A percentile compares a stretch with the other conserved stretches of the same genome.
phyloP scores from a whole-genome alignment of 1,139 yeast genomes.

The Yamadazyma spencermartinsiae region DNA sequence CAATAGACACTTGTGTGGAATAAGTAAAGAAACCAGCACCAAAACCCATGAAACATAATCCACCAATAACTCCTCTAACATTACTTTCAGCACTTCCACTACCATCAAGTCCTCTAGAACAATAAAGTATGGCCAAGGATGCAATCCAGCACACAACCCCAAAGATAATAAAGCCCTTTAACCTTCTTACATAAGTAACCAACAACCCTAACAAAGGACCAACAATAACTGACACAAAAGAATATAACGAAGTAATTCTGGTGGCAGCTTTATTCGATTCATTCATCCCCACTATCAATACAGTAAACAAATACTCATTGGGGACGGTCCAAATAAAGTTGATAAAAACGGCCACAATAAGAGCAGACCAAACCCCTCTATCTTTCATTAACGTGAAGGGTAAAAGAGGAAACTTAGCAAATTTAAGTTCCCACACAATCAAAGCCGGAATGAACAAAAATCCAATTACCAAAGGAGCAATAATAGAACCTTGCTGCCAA shows the following conservation, averaged over 20 bases:
- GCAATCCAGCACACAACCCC: conserved; percentile 59
- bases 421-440: conserved; percentile 52
- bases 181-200: conserved; percentile 50
- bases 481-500: conserved; percentile 54
- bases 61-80: conserved; percentile 62
- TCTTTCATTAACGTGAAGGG: conserved; percentile 60
- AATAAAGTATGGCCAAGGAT: conserved; percentile 57
- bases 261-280: conserved; percentile 62
- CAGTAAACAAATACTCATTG: conserved; percentile 65
- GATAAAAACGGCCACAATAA: conserved; percentile 51
- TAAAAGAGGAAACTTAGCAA: conserved; percentile 55
- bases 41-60: conserved; percentile 64
- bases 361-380: conserved; percentile 59
- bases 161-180: conserved; percentile 59
- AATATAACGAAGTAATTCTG: conserved; percentile 60
- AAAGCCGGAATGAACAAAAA: conserved; percentile 55
- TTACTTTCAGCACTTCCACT: conserved; percentile 31
- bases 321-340: conserved; percentile 68
- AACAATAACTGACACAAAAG: conserved; percentile 64
- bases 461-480: conserved; percentile 69
- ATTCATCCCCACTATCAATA: conserved; percentile 61
- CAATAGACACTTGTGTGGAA: conserved; percentile 65
- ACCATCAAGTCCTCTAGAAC: conserved; percentile 54
- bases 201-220: conserved; percentile 61
- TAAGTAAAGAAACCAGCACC: conserved; percentile 75